Evolutionary conservation across 306 rosid genomes (phyloP).

Genomic region (Trifolium subterraneum): DNA sequence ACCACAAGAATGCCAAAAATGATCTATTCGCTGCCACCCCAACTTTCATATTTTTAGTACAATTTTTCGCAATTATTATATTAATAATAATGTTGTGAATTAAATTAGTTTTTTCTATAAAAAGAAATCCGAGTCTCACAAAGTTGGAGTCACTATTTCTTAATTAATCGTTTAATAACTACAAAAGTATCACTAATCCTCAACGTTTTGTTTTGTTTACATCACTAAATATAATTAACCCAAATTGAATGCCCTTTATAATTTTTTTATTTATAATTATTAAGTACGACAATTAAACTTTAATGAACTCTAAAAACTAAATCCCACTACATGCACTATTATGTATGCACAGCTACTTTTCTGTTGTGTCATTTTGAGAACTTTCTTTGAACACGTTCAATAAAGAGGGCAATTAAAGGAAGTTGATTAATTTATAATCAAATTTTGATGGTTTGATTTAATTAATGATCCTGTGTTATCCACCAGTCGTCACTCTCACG

Average conservation of each 20-base stretch:
- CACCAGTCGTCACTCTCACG: conserved; percentile 27
- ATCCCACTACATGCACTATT: background rate
- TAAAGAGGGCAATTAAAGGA: conserved; percentile 20
- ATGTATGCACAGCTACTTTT: background rate
- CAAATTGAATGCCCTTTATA: background rate
- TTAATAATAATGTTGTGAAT: too few species aligned
- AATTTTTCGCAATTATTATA: too few species aligned
- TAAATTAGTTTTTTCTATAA: too few species aligned
- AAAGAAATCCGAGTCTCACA: too few species aligned
- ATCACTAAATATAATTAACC: background rate
- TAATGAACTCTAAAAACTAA: background rate
- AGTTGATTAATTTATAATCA: conserved; percentile 20
- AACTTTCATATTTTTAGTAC: too few species aligned
- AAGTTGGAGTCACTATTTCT: too few species aligned
- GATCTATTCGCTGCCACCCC: too few species aligned
- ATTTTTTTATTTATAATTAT: background rate
- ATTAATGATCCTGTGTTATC: conserved; percentile 24
- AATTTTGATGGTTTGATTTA: background rate
- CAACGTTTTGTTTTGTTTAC: background rate
- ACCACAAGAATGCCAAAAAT: too few species aligned
- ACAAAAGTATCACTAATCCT: background rate
- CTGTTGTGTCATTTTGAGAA: conserved; percentile 8
- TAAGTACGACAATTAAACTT: conserved; percentile 14
- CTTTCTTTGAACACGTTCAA: conserved; percentile 21
- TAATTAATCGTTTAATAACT: too few species aligned